A percentile compares a stretch with the other conserved stretches of the same genome.
These are phyloP conservation scores for Xylaria cubensis DNA, from an alignment of 495 filamentous ascomycete species.

Conservation along the genomic window DNA sequence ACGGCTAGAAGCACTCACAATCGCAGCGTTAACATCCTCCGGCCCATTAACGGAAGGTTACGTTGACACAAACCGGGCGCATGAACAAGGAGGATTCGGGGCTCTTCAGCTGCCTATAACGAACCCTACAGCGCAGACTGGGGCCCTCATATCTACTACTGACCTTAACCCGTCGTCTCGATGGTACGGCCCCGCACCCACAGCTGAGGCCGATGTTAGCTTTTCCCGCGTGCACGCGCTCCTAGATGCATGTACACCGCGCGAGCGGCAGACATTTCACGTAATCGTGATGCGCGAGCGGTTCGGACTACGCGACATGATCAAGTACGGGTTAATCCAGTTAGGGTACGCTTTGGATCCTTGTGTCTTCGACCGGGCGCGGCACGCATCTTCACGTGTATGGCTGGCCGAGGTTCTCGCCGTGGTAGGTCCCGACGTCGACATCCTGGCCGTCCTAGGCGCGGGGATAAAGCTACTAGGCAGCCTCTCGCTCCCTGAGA, in stretches of 20 bases:
- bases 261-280: constrained; percentile 2
- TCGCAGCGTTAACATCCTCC: neutral
- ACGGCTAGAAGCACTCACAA: constrained; percentile 5
- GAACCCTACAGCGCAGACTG: neutral
- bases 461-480: constrained; percentile 8
- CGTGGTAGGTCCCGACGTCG: neutral
- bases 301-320: neutral
- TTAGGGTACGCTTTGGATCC: neutral
- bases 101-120: neutral
- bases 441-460: neutral
- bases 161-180: neutral
- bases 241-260: neutral
- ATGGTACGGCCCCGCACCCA: neutral
- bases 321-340: constrained; percentile 3
- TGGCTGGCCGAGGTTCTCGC: neutral
- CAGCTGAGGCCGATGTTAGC: neutral
- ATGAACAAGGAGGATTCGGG: neutral
- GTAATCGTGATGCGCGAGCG: constrained; percentile 3
- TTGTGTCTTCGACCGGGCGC: neutral
- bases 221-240: constrained; percentile 6
- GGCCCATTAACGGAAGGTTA: neutral
- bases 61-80: neutral
- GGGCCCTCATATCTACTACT: neutral
- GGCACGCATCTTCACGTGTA: neutral
- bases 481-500: neutral